A percentile compares a stretch with the other conserved stretches of the same genome.
These are phyloP conservation scores for Podospora australis DNA, from an alignment of 495 filamentous ascomycete genomes.

Conservation along the genomic window DNA sequence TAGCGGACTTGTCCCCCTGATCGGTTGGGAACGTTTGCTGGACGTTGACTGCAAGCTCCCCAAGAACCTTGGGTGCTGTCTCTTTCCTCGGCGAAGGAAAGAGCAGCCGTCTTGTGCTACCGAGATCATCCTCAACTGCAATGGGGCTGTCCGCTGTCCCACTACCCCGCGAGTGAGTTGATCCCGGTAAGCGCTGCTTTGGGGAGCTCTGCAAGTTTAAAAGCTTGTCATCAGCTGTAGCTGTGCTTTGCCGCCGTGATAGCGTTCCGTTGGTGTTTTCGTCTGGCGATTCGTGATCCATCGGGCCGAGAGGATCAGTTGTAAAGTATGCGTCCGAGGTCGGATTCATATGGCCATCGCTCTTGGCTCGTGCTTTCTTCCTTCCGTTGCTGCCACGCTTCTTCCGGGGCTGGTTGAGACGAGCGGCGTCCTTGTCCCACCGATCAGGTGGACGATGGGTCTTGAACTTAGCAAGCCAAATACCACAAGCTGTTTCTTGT, in stretches of 20 bases:
- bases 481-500: constrained; percentile 67
- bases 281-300: constrained; percentile 23
- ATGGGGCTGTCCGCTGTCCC: constrained; percentile 64
- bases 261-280: constrained; percentile 23
- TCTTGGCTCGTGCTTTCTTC: constrained; percentile 35
- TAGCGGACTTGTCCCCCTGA: constrained; percentile 29
- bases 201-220: constrained; percentile 33
- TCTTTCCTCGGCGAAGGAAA: constrained; percentile 68
- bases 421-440: constrained; percentile 65
- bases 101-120: constrained; percentile 66
- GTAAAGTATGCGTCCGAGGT: constrained; percentile 46
- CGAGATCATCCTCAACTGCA: constrained; percentile 48
- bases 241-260: constrained; percentile 24
- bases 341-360: constrained; percentile 30
- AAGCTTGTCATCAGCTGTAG: constrained; percentile 24
- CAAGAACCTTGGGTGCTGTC: constrained; percentile 51
- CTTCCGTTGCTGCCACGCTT: constrained; percentile 35
- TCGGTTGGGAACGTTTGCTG: constrained; percentile 38
- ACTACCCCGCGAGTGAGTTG: constrained; percentile 40
- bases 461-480: constrained; percentile 87
- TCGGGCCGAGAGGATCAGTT: constrained; percentile 40
- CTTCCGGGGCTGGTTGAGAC: constrained; percentile 41
- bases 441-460: constrained; percentile 72
- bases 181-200: constrained; percentile 28
- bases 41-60: constrained; percentile 51